Base-by-base conservation (phyloP, 2,329 filamentous ascomycete genomes). In the Phialocephala sp. region DNA sequence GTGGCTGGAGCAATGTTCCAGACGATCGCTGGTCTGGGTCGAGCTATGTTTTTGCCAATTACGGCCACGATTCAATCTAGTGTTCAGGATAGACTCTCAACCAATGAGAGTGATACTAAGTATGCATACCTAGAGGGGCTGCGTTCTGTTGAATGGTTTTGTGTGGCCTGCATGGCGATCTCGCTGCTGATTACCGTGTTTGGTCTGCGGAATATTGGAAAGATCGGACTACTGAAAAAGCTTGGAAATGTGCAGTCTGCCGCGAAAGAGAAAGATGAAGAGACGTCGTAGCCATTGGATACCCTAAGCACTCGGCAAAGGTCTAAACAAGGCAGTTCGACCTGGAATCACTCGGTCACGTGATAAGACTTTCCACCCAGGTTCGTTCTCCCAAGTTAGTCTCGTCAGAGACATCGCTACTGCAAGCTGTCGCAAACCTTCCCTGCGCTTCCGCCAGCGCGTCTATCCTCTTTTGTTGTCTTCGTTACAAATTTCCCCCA, bases 1-100 rank as follows among this genome's bases (percentile, higher is more conserved):
- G 76, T 91, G 0, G 89, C 89, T 0, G 89, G 89, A 0, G 89
- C 88, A 0, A 81, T 91, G 9, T 86, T 91, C 73, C 91, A 91
- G 66, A 84, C 88, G 0, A 84, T 88, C 14, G 86, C 86, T 0
- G 88, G 90, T 72, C 79, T 91, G 37, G 89, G 89, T 0, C 80
- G 89, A 8, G 84, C 89, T 0, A 83, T 91, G n/a, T 85, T 87
- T 1, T 79, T 91, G 0, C 89, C 89, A 0, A 80, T 91, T 37
- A 85, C 83, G 2, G 90, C 89, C 0, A 87, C 87, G 0, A 79
- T 90, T 1, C 88, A 91, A 74, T 87, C 87, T 0, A 83, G 86
- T 0, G 83, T 89, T 24, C 85, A 88, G 77, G 85, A 85, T 0
- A 75, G 79, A 2, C 78, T 80, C 27, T 78, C 83, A 6, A 62